Conservation (phyloP, 176 grass and related monocot genomes). For the Panicum miliaceum region DNA sequence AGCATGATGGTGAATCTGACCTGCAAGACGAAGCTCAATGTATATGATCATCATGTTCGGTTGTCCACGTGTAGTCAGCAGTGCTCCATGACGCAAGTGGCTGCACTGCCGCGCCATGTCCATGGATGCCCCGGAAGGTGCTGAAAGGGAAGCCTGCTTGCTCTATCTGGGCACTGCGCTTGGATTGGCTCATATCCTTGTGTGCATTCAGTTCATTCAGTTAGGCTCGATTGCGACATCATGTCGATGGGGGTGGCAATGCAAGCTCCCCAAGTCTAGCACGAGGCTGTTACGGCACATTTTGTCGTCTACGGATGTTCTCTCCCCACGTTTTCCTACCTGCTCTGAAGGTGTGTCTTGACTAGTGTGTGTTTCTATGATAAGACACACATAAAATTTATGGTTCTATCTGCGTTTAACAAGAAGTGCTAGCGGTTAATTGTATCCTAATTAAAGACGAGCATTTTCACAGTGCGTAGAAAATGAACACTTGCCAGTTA, state of each 20-base stretch:
- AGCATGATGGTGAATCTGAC: too few species aligned
- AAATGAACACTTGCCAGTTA: too few species aligned
- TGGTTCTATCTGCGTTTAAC: too few species aligned
- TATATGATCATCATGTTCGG: not conserved
- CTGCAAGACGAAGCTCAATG: slow-evolving; percentile 3
- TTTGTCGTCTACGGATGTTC: too few species aligned
- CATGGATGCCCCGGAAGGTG: not conserved
- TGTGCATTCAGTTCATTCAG: not conserved
- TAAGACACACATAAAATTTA: too few species aligned
- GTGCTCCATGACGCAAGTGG: not conserved
- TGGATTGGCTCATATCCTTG: not conserved
- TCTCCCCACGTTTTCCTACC: too few species aligned
- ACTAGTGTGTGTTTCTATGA: too few species aligned
- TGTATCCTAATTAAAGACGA: too few species aligned
- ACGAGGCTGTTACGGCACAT: not conserved
- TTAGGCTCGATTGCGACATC: not conserved
- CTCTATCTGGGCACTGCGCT: not conserved
- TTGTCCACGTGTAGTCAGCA: not conserved
- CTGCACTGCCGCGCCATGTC: not conserved
- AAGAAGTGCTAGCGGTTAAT: too few species aligned
- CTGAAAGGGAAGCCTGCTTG: not conserved
- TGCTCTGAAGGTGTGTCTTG: too few species aligned
- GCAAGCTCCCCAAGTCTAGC: not conserved
- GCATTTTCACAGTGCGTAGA: too few species aligned
- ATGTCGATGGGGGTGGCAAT: not conserved